Base-by-base conservation (phyloP, 2,329 filamentous ascomycete species). In the Fusarium foetens region DNA sequence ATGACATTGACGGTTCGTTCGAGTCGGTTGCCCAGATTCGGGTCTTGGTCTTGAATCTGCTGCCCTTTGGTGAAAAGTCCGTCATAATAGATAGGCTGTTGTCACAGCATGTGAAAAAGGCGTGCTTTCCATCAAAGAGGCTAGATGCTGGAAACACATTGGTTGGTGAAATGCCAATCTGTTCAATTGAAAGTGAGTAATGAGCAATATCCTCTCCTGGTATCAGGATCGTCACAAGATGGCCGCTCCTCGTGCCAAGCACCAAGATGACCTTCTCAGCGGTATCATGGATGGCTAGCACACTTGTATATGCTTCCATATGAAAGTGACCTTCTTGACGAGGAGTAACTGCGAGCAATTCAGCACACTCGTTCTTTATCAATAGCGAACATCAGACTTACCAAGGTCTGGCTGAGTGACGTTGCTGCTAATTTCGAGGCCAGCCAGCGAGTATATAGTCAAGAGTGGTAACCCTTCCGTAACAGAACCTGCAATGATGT, bases 21-120 rank as follows among this genome's bases (percentile, higher is more conserved):
- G 82, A 82, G 72, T 90, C 86, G 5, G 86, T 86, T 4, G 86
- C 81, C 83, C 86, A 89, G 19, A 91, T 81, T 51, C 81, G 81
- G 17, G 83, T 79, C 65, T 84, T 87, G 5, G 79, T 77, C 52
- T 80, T 78, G 58, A 85, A 86, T 27, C 68, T 77, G 11, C 69
- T 70, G 17, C 71, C 45, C 23, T 54, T 52, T 38, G 68, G 62
- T 21, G 81, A 81, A 46, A 81, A 81, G 35, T 82, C 79, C 25
- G 81, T 81, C 43, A 88, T 77, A 43, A 87, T 76, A 5, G 84
- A 74, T 5, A 89, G 78, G 16, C 76, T 82, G 17, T 83, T 83
- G 41, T 88, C 87, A 65, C 86, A 90, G 42, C 81, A 86, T 16
- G 84, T 81, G 16, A 89, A 81, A 5, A 84, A 80, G 6, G 81